A percentile compares a stretch with the other conserved stretches of the same genome.
phyloP scores from a whole-genome alignment of 169 alveolate species.

The Plasmodium knowlesi region DNA sequence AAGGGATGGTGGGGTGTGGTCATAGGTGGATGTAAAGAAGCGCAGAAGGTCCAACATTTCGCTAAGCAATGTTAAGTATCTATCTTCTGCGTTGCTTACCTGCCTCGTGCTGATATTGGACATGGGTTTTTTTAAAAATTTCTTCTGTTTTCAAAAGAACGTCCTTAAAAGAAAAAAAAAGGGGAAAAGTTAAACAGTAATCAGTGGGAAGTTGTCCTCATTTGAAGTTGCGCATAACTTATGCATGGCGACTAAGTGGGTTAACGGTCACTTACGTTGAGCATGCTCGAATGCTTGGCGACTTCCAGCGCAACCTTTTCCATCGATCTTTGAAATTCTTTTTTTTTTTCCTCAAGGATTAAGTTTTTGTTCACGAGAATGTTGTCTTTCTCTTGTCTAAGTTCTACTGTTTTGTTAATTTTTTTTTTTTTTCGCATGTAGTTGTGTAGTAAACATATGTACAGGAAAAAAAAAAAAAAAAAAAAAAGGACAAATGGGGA shows the following conservation, averaged over 20 bases:
- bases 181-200: neutral
- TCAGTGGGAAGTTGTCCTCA: neutral
- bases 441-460: neutral
- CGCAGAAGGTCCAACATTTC: neutral
- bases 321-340: constrained; percentile 37
- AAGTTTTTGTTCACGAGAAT: constrained; percentile 38
- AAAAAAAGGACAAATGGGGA: neutral
- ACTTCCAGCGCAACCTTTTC: constrained; percentile 36
- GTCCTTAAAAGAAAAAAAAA: constrained; percentile 12
- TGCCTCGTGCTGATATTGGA: constrained; percentile 46
- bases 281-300: constrained; percentile 43
- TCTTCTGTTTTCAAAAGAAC: constrained; percentile 14
- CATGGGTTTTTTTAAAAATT: constrained; percentile 66
- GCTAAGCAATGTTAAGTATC: neutral
- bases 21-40: neutral
- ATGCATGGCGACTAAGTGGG: neutral
- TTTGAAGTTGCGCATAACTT: neutral
- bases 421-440: neutral
- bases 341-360: constrained; percentile 25
- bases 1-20: neutral
- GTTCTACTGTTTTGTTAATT: constrained; percentile 44
- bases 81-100: constrained; percentile 7
- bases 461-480: neutral
- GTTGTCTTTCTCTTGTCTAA: constrained; percentile 45
- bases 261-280: constrained; percentile 25